Base-by-base conservation (phyloP, 2,329 filamentous ascomycete species). In the Clathrospora elynae region DNA sequence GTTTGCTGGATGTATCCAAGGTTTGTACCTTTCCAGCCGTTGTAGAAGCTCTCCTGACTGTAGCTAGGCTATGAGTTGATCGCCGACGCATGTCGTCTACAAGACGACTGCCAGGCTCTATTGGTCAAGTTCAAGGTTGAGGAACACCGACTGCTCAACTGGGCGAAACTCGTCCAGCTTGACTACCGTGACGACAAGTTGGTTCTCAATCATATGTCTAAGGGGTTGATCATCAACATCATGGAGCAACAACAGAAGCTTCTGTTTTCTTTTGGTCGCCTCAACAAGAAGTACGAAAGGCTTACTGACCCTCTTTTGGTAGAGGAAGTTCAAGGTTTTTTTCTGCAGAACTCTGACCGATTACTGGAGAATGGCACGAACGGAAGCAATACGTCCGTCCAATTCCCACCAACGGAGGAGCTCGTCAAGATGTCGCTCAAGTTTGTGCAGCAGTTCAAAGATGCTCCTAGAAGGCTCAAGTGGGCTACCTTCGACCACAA, bases 91-190 rank as follows among this genome's bases (percentile, higher is more conserved):
- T 62, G 59, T n/a, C 53, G 59, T 23, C 58, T 67, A 46, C 55
- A 61, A 5, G 42, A 53, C 4, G 58, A 68, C 18, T 68, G 53
- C 35, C 58, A 71, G 32, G 59, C 64, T 34, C 52, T 71, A 9
- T 55, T 67, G 2, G 57, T 71, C n/a, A 65, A 67, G 13, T 47
- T 72, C 17, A 68, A 66, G 35, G 61, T 67, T 5, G 69, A 72
- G 37, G 61, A 72, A 40, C 57, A 65, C n/a, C 62, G 69, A 14
- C 55, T 72, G 6, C 41, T 72, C 8, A 59, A 72, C 18, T 72
- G 70, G 70, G 69, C 62, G 6, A 56, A 65, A 23, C 53, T 66
- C 6, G 61, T 69, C 2, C 46, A 56, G 4, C 50, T 72, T 3
- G 61, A 64, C 29, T 66, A 67, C 39, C 55, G 55, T 16, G 64